Base-by-base conservation (phyloP, 2,329 filamentous ascomycete species). In the Botrytis porri region DNA sequence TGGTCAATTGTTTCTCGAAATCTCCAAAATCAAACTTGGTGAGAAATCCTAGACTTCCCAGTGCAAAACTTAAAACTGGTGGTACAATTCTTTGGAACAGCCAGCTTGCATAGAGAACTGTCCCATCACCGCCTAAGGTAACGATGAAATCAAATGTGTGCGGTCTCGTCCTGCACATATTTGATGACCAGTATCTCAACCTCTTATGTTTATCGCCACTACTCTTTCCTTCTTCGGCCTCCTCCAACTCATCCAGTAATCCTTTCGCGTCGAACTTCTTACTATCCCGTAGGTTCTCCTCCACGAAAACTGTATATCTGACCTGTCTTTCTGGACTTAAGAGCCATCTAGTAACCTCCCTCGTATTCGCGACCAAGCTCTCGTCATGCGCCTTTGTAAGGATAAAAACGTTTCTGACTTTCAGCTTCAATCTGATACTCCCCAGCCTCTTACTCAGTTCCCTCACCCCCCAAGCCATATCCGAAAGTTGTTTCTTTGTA, bases 391-490 rank as follows among this genome's bases (percentile, higher is more conserved):
- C 91, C 82, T 99, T 99, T 60, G 94, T 97, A 66, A 99, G 85
- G 45, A 99, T 84, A 79, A 98, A 97, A 43, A 99, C 90, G 72
- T 89, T 92, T 80, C 89, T 89, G 76, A 97, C 93, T 70, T 91
- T 91, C 76, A 97, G 89, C 81, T 92, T 93, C 75, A 99, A 86
- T 73, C 91, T 89, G 81, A 98, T 90, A 82, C 90, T 94, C 69
- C 93, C 93, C 74, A 98, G 84, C 74, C 93, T 92, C 80, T 97
- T 92, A 43, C 93, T 95, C 73, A 99, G 85, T 82, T 98, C 94
- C 65, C 96, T 88, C 73, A 98, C 96, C 39, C 95, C 95, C 89
- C 95, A 95, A 0, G 95, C 95, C 95, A 99, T 98, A 79, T 98
- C 96, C 22, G 92, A 94, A 60, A 99, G 86, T 82, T 99, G 94